phyloP scores from a whole-genome alignment of 768 basidiomycete genomes.

The Lentinula detonsa region DNA sequence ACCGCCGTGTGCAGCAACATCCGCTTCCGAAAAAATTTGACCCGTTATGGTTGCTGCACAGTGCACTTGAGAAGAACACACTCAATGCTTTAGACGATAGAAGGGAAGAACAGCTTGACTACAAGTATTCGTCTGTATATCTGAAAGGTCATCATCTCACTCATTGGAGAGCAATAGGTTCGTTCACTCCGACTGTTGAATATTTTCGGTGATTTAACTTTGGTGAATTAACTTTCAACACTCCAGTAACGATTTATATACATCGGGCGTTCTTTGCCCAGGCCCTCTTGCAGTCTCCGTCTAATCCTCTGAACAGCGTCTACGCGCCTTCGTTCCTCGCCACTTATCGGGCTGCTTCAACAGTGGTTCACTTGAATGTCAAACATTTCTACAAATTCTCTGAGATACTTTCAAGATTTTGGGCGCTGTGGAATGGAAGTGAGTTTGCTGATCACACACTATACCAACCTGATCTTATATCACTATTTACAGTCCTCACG shows the following conservation, averaged over 20 bases:
- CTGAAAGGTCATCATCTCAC: background rate
- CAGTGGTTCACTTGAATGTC: background rate
- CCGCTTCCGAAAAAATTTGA: background rate
- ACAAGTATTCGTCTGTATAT: background rate
- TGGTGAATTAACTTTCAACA: background rate
- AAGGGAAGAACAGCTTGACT: background rate
- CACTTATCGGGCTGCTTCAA: constrained; percentile 38
- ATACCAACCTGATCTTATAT: too few species aligned
- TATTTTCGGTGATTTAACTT: background rate
- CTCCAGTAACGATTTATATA: constrained; percentile 36
- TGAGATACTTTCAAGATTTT: background rate
- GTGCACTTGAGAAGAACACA: background rate
- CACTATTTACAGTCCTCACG: background rate
- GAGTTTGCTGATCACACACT: background rate
- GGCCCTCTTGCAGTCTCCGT: constrained; percentile 35
- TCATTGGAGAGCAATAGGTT: constrained; percentile 30
- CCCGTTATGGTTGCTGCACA: background rate
- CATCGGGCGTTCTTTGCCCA: constrained; percentile 42
- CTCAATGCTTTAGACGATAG: background rate
- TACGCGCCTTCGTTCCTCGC: constrained; percentile 45
- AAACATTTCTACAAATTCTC: background rate
- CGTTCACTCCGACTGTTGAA: background rate
- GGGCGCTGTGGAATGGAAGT: background rate
- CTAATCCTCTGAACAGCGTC: constrained; percentile 36
- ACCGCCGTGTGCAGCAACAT: background rate